Percentiles rank a stretch among this genome's conserved stretches.
Evolutionary conservation across 1,139 yeast genomes (phyloP).

Genomic region (Geotrichum australiense): DNA sequence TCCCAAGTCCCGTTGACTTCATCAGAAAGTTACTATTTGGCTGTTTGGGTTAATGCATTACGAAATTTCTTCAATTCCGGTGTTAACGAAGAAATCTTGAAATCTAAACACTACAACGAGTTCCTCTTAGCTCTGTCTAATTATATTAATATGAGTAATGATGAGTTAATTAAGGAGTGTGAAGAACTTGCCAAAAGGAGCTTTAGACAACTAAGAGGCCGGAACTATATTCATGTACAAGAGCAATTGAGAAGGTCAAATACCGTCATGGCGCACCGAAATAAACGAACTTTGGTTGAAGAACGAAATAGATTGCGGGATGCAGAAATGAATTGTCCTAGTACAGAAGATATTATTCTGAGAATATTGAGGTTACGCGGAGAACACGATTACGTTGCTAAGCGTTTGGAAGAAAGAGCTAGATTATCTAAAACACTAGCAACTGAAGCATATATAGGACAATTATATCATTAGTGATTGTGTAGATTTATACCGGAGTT

Average conservation of each 20-base stretch:
- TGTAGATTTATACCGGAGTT: no score
- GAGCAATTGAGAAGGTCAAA: conserved; percentile 56
- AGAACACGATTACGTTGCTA: conserved; percentile 43
- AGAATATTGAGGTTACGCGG: conserved; percentile 47
- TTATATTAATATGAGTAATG: conserved; percentile 53
- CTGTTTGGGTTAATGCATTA: conserved; percentile 63
- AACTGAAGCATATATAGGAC: conserved; percentile 39
- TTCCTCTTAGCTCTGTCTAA: conserved; percentile 53
- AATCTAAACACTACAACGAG: conserved; percentile 58
- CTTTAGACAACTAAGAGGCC: conserved; percentile 27
- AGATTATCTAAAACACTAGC: conserved; percentile 55
- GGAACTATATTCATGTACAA: conserved; percentile 37
- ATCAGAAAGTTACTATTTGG: conserved; percentile 61
- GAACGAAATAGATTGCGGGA: conserved; percentile 47
- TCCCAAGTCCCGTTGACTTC: conserved; percentile 45
- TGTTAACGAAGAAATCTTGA: conserved; percentile 60
- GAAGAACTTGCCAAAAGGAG: conserved; percentile 41
- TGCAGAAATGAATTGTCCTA: conserved; percentile 49
- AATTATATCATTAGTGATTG: conserved; percentile 6
- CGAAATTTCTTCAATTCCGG: conserved; percentile 77
- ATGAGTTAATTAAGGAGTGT: conserved; percentile 50
- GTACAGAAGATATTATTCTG: conserved; percentile 62
- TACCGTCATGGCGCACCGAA: conserved; percentile 69
- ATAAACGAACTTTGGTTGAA: conserved; percentile 50
- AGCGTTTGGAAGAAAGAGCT: conserved; percentile 56